A percentile compares a stretch with the other conserved stretches of the same genome.
These are phyloP conservation scores for Candida broadrunensis DNA, from an alignment of 805 yeast species.

Conservation along the genomic window DNA sequence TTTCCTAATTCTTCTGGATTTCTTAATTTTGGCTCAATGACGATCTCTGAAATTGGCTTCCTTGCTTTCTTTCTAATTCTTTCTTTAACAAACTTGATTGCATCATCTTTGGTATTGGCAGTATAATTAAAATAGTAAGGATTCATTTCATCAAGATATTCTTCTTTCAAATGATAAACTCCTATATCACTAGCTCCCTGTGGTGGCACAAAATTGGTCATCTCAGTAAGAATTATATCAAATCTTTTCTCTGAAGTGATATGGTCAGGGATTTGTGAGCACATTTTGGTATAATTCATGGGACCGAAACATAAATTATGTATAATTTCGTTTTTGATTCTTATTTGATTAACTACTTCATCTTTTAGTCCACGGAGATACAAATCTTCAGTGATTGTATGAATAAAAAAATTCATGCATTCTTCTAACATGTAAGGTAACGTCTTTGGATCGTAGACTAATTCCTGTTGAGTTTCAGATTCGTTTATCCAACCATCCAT, in stretches of 20 bases:
- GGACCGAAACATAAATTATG: conserved; percentile 81
- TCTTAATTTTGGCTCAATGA: conserved; percentile 52
- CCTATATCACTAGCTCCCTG: conserved; percentile 35
- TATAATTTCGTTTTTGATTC: conserved; percentile 68
- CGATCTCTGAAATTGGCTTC: conserved; percentile 45
- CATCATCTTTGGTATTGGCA: conserved; percentile 80
- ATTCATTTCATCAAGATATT: conserved; percentile 30
- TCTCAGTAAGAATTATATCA: conserved; percentile 44
- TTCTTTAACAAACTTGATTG: conserved; percentile 60
- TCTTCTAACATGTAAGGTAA: conserved; percentile 75
- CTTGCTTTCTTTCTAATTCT: conserved; percentile 39
- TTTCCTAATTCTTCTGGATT: conserved; percentile 27
- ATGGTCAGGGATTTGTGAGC: conserved; percentile 71
- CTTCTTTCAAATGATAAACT: conserved; percentile 33
- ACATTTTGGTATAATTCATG: conserved; percentile 66
- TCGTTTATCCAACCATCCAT: conserved; percentile 24
- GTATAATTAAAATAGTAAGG: conserved; percentile 81
- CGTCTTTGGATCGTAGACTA: conserved; percentile 44
- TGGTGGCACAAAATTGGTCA: conserved; percentile 33
- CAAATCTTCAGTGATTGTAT: conserved; percentile 63
- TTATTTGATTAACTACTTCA: conserved; percentile 45
- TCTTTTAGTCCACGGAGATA: conserved; percentile 50
- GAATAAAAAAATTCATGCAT: conserved; percentile 64
- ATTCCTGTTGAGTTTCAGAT: conserved; percentile 6
- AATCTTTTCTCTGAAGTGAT: conserved; percentile 69